These are phyloP conservation scores for Xylaria sp. DNA, from an alignment of 2,329 filamentous ascomycete genomes.

Conservation along the genomic window DNA sequence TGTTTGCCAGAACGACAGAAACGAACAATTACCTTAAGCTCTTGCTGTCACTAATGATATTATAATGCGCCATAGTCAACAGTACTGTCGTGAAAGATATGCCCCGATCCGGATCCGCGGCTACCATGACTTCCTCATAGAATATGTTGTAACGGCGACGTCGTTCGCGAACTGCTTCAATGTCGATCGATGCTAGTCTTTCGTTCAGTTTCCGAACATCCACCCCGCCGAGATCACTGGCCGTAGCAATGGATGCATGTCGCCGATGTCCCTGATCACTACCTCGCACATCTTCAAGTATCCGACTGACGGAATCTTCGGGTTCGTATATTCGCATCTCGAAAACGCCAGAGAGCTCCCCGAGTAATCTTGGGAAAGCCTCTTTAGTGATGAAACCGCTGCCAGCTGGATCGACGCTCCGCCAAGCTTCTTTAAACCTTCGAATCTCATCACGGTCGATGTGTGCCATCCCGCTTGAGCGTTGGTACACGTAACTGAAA, in stretches of 20 bases:
- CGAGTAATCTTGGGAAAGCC: slow-evolving; percentile 85
- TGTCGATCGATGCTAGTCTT: slow-evolving; percentile 77
- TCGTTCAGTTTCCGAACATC: slow-evolving; percentile 80
- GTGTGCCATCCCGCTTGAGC: slow-evolving; percentile 89
- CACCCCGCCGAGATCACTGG: slow-evolving; percentile 66
- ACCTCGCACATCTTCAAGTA: slow-evolving; percentile 84
- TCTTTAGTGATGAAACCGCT: slow-evolving; percentile 92
- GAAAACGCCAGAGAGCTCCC: slow-evolving; percentile 93
- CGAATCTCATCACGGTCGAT: slow-evolving; percentile 94
- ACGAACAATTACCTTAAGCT: slow-evolving; percentile 74
- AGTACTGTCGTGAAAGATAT: slow-evolving; percentile 92
- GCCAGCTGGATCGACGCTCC: slow-evolving; percentile 90
- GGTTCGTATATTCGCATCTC: slow-evolving; percentile 96
- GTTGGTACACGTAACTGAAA: slow-evolving; percentile 98
- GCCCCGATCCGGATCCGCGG: slow-evolving; percentile 86
- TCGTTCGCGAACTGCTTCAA: slow-evolving; percentile 76
- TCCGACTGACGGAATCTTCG: slow-evolving; percentile 85
- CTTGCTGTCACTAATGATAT: slow-evolving; percentile 98
- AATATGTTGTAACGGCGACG: slow-evolving; percentile 90
- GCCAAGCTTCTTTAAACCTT: slow-evolving; percentile 98
- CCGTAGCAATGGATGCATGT: slow-evolving; percentile 65
- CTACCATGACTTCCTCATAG: slow-evolving; percentile 95
- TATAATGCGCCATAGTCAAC: slow-evolving; percentile 97
- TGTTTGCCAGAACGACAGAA: not conserved
- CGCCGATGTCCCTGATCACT: slow-evolving; percentile 60